Percentiles rank a stretch among this genome's conserved stretches.
phyloP scores from a whole-genome alignment of 2,329 filamentous ascomycete genomes.

The Phoma herbarum region DNA sequence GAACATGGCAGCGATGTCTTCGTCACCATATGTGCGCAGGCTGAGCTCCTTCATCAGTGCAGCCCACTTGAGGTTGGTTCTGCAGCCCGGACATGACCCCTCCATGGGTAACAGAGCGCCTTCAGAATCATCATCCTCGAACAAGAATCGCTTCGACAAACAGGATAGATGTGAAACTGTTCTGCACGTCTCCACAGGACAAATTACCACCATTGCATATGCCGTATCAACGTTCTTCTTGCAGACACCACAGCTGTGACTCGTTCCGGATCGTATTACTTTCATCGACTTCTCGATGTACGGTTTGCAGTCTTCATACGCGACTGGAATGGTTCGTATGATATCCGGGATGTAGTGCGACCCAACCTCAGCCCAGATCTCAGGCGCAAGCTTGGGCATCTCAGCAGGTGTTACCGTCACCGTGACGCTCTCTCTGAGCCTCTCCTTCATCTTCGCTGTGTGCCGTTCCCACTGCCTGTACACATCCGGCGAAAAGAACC shows the following conservation, averaged over 20 bases:
- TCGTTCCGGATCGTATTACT: conserved; percentile 24
- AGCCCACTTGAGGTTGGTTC: conserved; percentile 70
- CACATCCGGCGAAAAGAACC: conserved; percentile 79
- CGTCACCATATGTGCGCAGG: conserved; percentile 73
- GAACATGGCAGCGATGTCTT: conserved; percentile 74
- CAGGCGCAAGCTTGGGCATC: conserved; percentile 30
- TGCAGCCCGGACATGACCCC: conserved; percentile 77
- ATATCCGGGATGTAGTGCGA: conserved; percentile 41
- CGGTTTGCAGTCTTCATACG: conserved; percentile 60
- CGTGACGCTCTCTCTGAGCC: conserved; percentile 38
- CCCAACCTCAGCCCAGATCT: conserved; percentile 31
- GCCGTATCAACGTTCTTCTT: conserved; percentile 47
- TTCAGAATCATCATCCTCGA: conserved; percentile 46
- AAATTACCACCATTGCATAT: conserved; percentile 60
- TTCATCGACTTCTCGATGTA: conserved; percentile 62
- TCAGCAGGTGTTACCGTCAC: conserved; percentile 45
- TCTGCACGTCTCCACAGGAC: conserved; percentile 59
- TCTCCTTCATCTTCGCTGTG: conserved; percentile 35
- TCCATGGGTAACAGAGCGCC: conserved; percentile 68
- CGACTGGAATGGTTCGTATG: conserved; percentile 58
- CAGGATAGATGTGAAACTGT: conserved; percentile 65
- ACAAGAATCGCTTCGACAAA: conserved; percentile 62
- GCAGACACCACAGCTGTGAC: conserved; percentile 61
- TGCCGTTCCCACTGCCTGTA: conserved; percentile 73
- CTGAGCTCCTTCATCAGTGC: conserved; percentile 85